Conservation (phyloP, 768 basidiomycete species). For the Multifurca ochricompacta region DNA sequence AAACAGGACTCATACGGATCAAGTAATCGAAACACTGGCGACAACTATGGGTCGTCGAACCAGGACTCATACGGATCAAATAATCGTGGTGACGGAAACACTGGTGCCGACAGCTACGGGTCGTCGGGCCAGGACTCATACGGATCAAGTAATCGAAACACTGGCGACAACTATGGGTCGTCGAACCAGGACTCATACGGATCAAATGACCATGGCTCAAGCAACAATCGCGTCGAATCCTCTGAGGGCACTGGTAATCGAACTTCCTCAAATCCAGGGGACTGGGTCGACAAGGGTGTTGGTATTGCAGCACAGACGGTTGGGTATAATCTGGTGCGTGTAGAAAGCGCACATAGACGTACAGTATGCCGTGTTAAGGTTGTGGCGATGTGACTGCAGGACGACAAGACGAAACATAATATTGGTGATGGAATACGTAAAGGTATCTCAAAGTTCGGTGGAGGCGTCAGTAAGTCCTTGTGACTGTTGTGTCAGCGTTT, state of each 20-base stretch:
- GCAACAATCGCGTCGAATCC: neutral
- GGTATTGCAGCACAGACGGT: constrained; percentile 30
- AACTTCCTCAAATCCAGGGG: constrained; percentile 11
- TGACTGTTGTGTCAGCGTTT: neutral
- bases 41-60: no score
- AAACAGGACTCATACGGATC: no score
- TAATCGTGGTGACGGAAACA: no score
- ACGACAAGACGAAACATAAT: constrained; percentile 31
- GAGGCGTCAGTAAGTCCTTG: constrained; percentile 2
- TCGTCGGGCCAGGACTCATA: no score
- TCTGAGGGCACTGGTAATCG: neutral
- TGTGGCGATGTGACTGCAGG: constrained; percentile 18
- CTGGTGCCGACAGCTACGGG: no score
- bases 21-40: no score
- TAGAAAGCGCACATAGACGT: neutral
- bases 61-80: no score
- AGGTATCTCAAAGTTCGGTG: constrained; percentile 17
- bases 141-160: no score
- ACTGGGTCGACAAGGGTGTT: constrained; percentile 36
- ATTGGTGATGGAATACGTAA: constrained; percentile 31
- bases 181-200: no score
- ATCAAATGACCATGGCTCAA: neutral
- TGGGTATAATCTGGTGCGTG: constrained; percentile 40
- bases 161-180: no score
- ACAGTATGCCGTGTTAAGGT: neutral